These are phyloP conservation scores for Boletellus deceptivus DNA, from an alignment of 1,284 basidiomycete genomes.

Conservation along the genomic window DNA sequence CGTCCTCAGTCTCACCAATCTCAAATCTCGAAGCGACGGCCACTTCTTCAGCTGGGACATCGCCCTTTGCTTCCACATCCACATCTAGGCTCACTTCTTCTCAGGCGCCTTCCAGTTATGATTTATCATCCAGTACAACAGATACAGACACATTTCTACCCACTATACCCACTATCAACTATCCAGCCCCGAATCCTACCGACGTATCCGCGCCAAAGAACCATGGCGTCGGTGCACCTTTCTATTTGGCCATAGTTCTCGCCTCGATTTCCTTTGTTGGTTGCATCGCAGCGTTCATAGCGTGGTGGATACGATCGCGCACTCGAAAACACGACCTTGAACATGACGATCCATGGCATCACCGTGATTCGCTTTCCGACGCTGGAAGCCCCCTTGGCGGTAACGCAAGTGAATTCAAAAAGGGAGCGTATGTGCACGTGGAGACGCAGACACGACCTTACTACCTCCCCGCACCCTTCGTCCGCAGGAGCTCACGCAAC, in stretches of 20 bases:
- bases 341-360: slow-evolving; percentile 27
- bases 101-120: slow-evolving; percentile 5
- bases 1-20: slow-evolving; percentile 5
- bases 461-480: slow-evolving; percentile 26
- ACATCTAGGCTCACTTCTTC: slow-evolving; percentile 3
- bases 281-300: slow-evolving; percentile 30
- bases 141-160: slow-evolving; percentile 22
- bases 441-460: slow-evolving; percentile 12
- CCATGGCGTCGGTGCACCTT: slow-evolving; percentile 31
- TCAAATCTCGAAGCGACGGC: slow-evolving; percentile 24
- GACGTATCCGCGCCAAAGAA: slow-evolving; percentile 14
- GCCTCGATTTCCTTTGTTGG: slow-evolving; percentile 29
- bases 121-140: slow-evolving; percentile 4
- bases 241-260: slow-evolving; percentile 34
- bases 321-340: slow-evolving; percentile 14
- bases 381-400: not conserved
- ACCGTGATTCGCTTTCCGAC: slow-evolving; percentile 5
- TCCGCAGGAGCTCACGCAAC: slow-evolving; percentile 17
- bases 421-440: not conserved
- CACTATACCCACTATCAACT: slow-evolving; percentile 24
- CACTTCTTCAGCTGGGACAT: not conserved
- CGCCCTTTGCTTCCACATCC: slow-evolving; percentile 2
- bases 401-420: not conserved
- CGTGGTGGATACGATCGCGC: slow-evolving; percentile 33
- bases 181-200: slow-evolving; percentile 23